Evolutionary conservation across 129 eudicot genomes (phyloP).

Genomic region (Flaveria sonorensis): DNA sequence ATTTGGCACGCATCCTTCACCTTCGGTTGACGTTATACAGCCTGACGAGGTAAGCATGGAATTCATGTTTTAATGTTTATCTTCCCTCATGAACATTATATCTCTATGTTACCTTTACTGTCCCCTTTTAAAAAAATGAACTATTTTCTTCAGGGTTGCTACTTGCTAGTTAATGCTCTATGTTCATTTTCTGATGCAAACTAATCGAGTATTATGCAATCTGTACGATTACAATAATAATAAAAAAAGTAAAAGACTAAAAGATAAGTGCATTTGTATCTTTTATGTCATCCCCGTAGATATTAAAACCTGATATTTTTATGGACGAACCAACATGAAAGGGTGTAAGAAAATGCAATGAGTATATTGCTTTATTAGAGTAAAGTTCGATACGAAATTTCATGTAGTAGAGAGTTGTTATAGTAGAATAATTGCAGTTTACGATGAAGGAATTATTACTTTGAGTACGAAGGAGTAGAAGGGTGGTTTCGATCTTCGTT

Average conservation of each 20-base stretch:
- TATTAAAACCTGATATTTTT: background rate
- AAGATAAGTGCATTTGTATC: background rate
- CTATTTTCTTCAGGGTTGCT: background rate
- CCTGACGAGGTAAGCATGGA: conserved; percentile 55
- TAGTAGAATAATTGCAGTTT: background rate
- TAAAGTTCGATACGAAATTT: background rate
- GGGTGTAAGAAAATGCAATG: background rate
- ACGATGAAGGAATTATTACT: background rate
- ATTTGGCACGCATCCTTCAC: conserved; percentile 59
- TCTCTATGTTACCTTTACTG: conserved; percentile 6
- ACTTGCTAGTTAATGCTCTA: background rate
- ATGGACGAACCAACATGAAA: background rate
- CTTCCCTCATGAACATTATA: background rate
- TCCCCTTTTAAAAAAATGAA: background rate
- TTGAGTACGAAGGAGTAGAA: background rate
- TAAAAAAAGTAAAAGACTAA: background rate
- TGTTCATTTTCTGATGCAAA: conserved; percentile 8
- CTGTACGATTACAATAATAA: background rate
- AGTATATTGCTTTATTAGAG: background rate
- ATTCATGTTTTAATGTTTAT: conserved; percentile 1
- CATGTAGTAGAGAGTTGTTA: conserved; percentile 5
- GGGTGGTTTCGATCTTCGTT: background rate
- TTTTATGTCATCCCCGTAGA: background rate
- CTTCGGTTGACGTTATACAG: conserved; percentile 42
- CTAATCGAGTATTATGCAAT: background rate